Evolutionary conservation across 176 grass and related monocot genomes (phyloP).

Genomic region (Zoysia pacifica): DNA sequence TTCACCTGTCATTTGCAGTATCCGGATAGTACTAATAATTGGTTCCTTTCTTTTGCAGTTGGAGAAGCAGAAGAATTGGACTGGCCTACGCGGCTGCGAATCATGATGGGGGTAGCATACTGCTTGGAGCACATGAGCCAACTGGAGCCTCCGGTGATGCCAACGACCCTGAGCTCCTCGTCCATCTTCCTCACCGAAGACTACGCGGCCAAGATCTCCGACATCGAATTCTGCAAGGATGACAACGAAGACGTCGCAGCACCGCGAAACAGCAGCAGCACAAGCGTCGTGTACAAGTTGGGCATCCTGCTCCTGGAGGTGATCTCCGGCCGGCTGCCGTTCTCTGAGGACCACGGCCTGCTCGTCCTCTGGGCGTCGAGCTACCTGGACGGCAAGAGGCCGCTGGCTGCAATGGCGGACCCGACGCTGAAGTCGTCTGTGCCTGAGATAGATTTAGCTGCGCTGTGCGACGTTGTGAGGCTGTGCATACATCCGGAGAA

Average conservation of each 20-base stretch:
- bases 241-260: neutral
- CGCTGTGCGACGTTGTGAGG: slow-evolving; percentile 57
- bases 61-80: slow-evolving; percentile 80
- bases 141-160: slow-evolving; percentile 44
- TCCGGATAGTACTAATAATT: neutral
- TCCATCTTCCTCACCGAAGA: slow-evolving; percentile 85
- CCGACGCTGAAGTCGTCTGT: slow-evolving; percentile 55
- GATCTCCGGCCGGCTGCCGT: slow-evolving; percentile 72
- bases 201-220: slow-evolving; percentile 80
- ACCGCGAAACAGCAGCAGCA: slow-evolving; percentile 8
- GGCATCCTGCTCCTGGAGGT: slow-evolving; percentile 80
- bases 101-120: slow-evolving; percentile 80
- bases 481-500: slow-evolving; percentile 48
- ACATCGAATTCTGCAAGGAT: slow-evolving; percentile 53
- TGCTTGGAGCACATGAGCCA: slow-evolving; percentile 69
- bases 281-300: slow-evolving; percentile 67
- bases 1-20: neutral
- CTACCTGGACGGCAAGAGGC: slow-evolving; percentile 72
- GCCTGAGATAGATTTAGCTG: slow-evolving; percentile 47
- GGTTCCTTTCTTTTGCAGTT: slow-evolving; percentile 32
- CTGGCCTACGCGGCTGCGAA: slow-evolving; percentile 60
- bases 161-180: slow-evolving; percentile 62
- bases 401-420: slow-evolving; percentile 57
- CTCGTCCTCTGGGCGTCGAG: slow-evolving; percentile 86
- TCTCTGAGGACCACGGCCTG: slow-evolving; percentile 69